Percentiles rank a stretch among this genome's conserved stretches.
Evolutionary conservation across 192 early-diverging fungal genomes (phyloP).

Genomic region (Mortierella antarctica): DNA sequence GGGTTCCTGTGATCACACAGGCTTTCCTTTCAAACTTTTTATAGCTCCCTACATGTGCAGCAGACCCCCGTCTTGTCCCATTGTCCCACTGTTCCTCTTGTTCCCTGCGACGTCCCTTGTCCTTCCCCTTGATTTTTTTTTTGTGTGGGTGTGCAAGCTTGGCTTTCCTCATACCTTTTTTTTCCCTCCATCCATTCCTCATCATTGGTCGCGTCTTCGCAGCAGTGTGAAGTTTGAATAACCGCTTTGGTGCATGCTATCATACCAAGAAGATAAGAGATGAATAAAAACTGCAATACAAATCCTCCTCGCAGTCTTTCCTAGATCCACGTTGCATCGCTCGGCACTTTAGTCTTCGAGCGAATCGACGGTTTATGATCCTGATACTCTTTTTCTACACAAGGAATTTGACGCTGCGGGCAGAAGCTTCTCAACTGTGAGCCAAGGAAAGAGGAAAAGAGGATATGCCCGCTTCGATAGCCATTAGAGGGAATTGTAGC

Average conservation of each 20-base stretch:
- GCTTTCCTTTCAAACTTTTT: not conserved
- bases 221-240: not conserved
- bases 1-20: not conserved
- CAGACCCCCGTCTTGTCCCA: not conserved
- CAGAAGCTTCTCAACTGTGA: not conserved
- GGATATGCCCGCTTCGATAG: too few relatives aligned
- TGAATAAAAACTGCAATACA: not conserved
- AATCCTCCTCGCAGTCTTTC: not conserved
- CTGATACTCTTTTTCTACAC: not conserved
- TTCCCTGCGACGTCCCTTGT: not conserved
- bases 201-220: not conserved
- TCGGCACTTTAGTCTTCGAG: not conserved
- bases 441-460: not conserved
- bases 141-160: not conserved
- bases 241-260: slow-evolving; percentile 32
- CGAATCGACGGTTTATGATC: slow-evolving; percentile 14
- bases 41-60: slow-evolving; percentile 25
- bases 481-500: too few relatives aligned
- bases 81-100: not conserved
- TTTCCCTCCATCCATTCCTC: not conserved
- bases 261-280: slow-evolving; percentile 1
- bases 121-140: slow-evolving; percentile 31
- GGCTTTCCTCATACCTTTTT: not conserved
- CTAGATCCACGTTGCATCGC: slow-evolving; percentile 10
- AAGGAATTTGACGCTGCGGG: too few relatives aligned